Evolutionary conservation across 106 monocot genomes (phyloP).

Genomic region (Acorus gramineus): DNA sequence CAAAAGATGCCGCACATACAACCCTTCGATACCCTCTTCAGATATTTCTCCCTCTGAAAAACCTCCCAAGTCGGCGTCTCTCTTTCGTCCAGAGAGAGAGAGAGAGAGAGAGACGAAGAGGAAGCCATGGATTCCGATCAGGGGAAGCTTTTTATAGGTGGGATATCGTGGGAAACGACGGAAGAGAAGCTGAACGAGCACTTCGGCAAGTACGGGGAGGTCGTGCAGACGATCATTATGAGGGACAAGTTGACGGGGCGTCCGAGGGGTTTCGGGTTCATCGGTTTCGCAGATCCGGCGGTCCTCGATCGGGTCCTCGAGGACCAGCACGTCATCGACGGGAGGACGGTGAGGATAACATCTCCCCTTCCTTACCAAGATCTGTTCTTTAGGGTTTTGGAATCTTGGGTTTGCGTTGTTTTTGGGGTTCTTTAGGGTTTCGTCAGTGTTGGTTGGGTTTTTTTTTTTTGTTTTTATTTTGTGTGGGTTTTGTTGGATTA

Average conservation of each 20-base stretch:
- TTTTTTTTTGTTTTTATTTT: no score
- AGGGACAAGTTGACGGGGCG: conserved; percentile 54
- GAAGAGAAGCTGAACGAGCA: conserved; percentile 64
- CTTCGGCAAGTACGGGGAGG: conserved; percentile 55
- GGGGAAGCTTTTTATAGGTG: conserved; percentile 79
- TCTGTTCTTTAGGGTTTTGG: background rate
- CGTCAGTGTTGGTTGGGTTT: no score
- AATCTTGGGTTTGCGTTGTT: no score
- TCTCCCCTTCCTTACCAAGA: background rate
- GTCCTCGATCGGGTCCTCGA: conserved; percentile 52
- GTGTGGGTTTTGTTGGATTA: no score
- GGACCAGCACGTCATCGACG: conserved; percentile 65
- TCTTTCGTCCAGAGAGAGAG: background rate
- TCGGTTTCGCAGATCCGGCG: conserved; percentile 59
- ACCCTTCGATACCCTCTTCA: no score
- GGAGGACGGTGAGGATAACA: conserved; percentile 38
- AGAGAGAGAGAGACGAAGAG: no score
- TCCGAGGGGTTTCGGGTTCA: conserved; percentile 69
- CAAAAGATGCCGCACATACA: no score
- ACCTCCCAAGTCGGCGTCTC: no score
- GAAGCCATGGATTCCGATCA: conserved; percentile 59
- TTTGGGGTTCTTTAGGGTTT: no score
- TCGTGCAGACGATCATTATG: conserved; percentile 59
- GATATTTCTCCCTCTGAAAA: no score
- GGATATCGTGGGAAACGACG: conserved; percentile 79